A percentile compares a stretch with the other conserved stretches of the same genome.
phyloP scores from a whole-genome alignment of 2,329 filamentous ascomycete genomes.

The Botryotinia convoluta region DNA sequence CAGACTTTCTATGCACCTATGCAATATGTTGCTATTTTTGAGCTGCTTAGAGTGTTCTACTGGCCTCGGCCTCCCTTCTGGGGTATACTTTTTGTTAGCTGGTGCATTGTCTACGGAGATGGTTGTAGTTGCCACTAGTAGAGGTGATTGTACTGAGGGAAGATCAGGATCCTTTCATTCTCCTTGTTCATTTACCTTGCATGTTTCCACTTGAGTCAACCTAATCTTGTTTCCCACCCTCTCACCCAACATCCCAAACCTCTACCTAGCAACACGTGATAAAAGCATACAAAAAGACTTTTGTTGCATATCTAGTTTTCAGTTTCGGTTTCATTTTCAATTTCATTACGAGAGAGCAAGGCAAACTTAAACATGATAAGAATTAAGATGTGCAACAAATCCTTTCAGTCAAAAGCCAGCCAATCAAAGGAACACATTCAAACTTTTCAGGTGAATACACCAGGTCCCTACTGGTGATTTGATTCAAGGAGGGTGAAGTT shows the following conservation, averaged over 20 bases:
- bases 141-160: constrained; percentile 40
- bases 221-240: background rate
- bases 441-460: constrained; percentile 47
- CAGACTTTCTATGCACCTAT: constrained; percentile 47
- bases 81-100: constrained; percentile 41
- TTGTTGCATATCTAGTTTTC: background rate
- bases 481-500: constrained; percentile 44
- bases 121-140: constrained; percentile 43
- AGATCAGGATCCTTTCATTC: background rate
- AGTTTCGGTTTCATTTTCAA: background rate
- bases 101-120: constrained; percentile 46
- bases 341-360: background rate
- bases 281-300: background rate
- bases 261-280: background rate
- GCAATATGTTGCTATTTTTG: constrained; percentile 38
- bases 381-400: background rate
- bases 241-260: background rate
- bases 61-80: constrained; percentile 43
- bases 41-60: constrained; percentile 44
- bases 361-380: background rate
- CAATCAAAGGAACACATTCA: background rate
- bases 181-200: background rate
- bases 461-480: constrained; percentile 47
- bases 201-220: background rate
- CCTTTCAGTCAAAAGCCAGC: background rate